Conservation (phyloP, 305 asterid genomes). For the Andrographis paniculata region DNA sequence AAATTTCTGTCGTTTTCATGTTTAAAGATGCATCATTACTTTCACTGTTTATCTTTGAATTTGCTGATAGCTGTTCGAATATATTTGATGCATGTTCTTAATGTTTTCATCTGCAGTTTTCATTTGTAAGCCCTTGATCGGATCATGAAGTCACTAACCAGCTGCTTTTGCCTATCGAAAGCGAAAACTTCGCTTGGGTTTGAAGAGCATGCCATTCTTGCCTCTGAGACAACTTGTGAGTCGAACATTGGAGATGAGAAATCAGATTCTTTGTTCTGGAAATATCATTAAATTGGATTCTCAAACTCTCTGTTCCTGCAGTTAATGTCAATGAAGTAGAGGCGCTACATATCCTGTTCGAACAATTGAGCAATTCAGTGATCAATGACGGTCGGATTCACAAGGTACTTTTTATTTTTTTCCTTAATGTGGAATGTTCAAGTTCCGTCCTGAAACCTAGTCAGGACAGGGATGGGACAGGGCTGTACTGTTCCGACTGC, state of each 20-base stretch:
- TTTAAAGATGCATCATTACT: background rate
- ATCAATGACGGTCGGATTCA: slow-evolving; percentile 61
- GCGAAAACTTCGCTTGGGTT: slow-evolving; percentile 23
- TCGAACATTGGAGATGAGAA: too few species aligned
- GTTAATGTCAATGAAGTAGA: slow-evolving; percentile 80
- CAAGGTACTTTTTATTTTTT: slow-evolving; percentile 62
- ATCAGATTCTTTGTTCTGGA: too few species aligned
- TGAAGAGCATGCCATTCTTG: slow-evolving; percentile 39
- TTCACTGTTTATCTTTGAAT: background rate
- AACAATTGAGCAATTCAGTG: slow-evolving; percentile 52
- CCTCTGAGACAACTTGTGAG: slow-evolving; percentile 84
- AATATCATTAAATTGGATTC: background rate
- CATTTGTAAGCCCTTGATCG: slow-evolving; percentile 4
- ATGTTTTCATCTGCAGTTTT: slow-evolving; percentile 17
- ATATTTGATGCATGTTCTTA: background rate
- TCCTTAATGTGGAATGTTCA: too few species aligned
- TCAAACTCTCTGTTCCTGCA: slow-evolving; percentile 25
- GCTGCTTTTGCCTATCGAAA: slow-evolving; percentile 41
- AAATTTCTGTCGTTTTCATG: too few species aligned
- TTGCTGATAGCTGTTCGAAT: background rate
- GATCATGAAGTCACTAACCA: slow-evolving; percentile 31
- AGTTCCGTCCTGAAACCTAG: too few species aligned
- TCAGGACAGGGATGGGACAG: too few species aligned
- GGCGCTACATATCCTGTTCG: slow-evolving; percentile 54
- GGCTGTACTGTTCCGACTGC: too few species aligned